Evolutionary conservation across 176 grass and related monocot genomes (phyloP).

Genomic region (Musa itinerans): DNA sequence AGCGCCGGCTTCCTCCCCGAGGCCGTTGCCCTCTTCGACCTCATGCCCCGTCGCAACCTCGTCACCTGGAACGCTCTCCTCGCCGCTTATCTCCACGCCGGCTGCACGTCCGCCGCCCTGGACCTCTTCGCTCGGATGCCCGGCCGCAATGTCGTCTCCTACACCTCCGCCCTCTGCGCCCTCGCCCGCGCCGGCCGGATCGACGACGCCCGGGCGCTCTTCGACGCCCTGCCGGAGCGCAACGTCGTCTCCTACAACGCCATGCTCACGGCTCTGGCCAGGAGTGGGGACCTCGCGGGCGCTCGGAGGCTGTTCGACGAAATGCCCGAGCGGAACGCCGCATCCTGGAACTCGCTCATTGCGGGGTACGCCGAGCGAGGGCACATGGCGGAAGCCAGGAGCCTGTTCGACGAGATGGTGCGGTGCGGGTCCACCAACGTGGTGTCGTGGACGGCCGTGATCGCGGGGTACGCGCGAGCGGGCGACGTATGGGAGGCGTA

Average conservation of each 20-base stretch:
- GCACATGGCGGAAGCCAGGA: slow-evolving; percentile 1
- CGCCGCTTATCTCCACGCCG: background rate
- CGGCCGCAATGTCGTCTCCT: slow-evolving; percentile 1
- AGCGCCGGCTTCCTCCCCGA: slow-evolving; percentile 34
- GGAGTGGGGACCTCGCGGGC: background rate
- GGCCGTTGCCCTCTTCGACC: slow-evolving; percentile 67
- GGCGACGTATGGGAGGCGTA: slow-evolving; percentile 13
- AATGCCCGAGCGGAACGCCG: slow-evolving; percentile 12
- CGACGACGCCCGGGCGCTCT: background rate
- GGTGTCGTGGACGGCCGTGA: slow-evolving; percentile 15
- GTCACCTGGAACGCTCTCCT: slow-evolving; percentile 17
- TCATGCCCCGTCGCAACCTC: slow-evolving; percentile 6
- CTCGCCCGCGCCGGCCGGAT: slow-evolving; percentile 11
- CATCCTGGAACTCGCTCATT: slow-evolving; percentile 3
- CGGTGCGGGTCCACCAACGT: background rate
- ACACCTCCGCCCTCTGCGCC: slow-evolving; percentile 10
- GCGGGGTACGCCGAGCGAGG: slow-evolving; percentile 9
- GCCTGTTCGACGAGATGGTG: slow-evolving; percentile 7
- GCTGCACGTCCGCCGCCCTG: background rate
- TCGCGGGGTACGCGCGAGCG: slow-evolving; percentile 1
- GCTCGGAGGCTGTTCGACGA: slow-evolving; percentile 11
- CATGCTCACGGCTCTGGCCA: background rate
- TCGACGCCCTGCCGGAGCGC: background rate
- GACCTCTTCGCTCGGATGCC: slow-evolving; percentile 14
- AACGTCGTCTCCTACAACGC: slow-evolving; percentile 12